Base-by-base conservation (phyloP, 2,329 filamentous ascomycete genomes). In the Alternaria sp. region DNA sequence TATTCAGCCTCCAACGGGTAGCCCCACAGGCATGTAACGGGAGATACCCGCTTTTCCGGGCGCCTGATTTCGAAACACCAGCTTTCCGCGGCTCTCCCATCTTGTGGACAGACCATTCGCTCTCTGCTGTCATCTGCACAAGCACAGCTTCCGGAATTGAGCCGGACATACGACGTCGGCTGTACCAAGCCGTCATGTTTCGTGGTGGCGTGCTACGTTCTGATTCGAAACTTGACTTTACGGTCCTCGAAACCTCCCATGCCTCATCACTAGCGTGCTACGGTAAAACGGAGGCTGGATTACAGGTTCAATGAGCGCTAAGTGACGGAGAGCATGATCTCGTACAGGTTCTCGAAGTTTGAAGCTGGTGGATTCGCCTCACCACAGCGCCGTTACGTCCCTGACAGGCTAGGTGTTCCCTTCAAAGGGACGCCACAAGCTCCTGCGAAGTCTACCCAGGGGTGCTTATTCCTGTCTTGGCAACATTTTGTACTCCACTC, bases 171-270 rank as follows among this genome's bases (percentile, higher is more conserved):
- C 54, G 28, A 58, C 30, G 46, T 59, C 60, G 60, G 54, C 62
- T 56, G 54, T 48, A 44, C 16, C 41, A 28, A 56, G 59, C 54
- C 57, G 61, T 65, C 64, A 57, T 62, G 70, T 72, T 71, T 72
- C 63, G 65, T 36, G 30, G 51, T 65, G 64, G 55, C 68, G 59
- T 66, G 61, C 64, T 62, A 27, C 45, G 18, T 51, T 43, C 52
- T 52, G 61, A 65, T 72, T 71, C 70, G 70, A 72, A 72, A 72
- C 69, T 61, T 65, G 62, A 63, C 60, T 49, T 59, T 60, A 50
- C 59, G 48, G 54, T 49, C 49, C 45, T 60, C 62, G 65, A 71
- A 71, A 72, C 70, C 56, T 60, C 59, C 44, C 41, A 41, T 45
- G 64, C 63, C 52, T 68, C 65, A 68, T 53, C 44, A 34, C 52